Evolutionary conservation across 2,329 filamentous ascomycete genomes (phyloP), one percentile per base, ranked within the genome.

Genomic region (Cadophora gregata): DNA sequence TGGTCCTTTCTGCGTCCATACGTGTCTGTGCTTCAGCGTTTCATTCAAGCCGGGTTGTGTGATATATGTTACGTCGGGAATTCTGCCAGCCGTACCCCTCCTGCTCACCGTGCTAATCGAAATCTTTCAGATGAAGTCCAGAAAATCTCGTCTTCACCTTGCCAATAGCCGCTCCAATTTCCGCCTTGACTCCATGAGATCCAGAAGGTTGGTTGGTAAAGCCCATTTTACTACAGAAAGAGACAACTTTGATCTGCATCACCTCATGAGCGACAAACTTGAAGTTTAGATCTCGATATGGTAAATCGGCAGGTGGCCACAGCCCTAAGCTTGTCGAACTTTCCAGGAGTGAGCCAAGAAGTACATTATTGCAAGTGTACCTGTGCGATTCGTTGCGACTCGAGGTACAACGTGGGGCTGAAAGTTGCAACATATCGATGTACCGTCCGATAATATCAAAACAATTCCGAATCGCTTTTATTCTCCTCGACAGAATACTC

Each of bases 371-470:
- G 59, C 67, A 69, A 8, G 64, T 63, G 14, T 61, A 64, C 42
- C 63, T 58, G 38, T 66, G 64, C 31, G 67, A 63, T 10, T 66
- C 53, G 61, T 60, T 63, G 2, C 62, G 62, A 21, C 59, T 65
- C 12, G 62, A 65, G 7, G 50, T 67, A 55, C 66, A 67, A 19
- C 66, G 62, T 12, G 66, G 62, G 1, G 50, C 42, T 1, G 56
- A 55, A 10, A 51, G 47, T 63, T 67, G 66, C 33, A 67, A 53
- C 24, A 63, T 59, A 27, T 65, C 78, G 76, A n/a, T 74, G 72
- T 24, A 79, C 71, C 33, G 71, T 70, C 66, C 79, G 71, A 48
- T 78, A 51, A 12, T 76, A 59, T 10, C 68, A 58, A 68, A 80
- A 72, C 19, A 75, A 73, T 8, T 73, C 69, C 4, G 73, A 36